Percentiles rank a stretch among this genome's conserved stretches.
Evolutionary conservation across 2,329 filamentous ascomycete genomes (phyloP).

Genomic region (Teratosphaeria gauchensis): DNA sequence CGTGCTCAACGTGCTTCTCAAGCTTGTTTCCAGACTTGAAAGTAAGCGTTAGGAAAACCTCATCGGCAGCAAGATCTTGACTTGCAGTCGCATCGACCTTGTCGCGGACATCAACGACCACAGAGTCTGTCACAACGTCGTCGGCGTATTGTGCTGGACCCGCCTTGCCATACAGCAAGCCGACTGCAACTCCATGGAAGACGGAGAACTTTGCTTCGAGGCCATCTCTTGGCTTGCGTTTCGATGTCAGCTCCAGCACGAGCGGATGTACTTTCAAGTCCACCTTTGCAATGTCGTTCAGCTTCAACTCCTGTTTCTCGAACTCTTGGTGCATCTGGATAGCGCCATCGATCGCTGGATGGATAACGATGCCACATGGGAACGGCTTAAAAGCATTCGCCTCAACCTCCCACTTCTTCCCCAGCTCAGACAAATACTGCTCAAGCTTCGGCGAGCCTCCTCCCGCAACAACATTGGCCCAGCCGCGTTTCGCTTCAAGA

Average conservation of each 20-base stretch:
- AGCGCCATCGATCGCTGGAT: constrained; percentile 46
- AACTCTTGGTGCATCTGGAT: constrained; percentile 38
- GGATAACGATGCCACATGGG: constrained; percentile 48
- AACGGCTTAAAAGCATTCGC: constrained; percentile 49
- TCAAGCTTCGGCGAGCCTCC: constrained; percentile 31
- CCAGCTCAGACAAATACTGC: constrained; percentile 29
- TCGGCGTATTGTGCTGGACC: constrained; percentile 45
- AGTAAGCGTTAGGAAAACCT: constrained; percentile 30
- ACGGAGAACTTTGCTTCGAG: constrained; percentile 48
- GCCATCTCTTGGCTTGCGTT: constrained; percentile 40
- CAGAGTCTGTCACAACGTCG: constrained; percentile 33
- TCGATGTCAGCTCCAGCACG: constrained; percentile 45
- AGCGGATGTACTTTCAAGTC: constrained; percentile 41
- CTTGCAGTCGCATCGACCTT: constrained; percentile 37
- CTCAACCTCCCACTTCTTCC: constrained; percentile 41
- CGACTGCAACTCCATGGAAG: constrained; percentile 45
- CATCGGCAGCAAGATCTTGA: constrained; percentile 32
- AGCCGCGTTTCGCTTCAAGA: constrained; percentile 45
- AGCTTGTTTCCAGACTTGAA: constrained; percentile 30
- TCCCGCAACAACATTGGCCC: constrained; percentile 42
- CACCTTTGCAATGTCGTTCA: constrained; percentile 30
- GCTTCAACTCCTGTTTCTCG: constrained; percentile 18
- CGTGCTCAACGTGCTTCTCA: constrained; percentile 40
- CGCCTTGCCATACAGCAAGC: constrained; percentile 41
- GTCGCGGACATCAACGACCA: constrained; percentile 35